Evolutionary conservation across 306 rosid genomes (phyloP).

Genomic region (Dalbergia oliveri): DNA sequence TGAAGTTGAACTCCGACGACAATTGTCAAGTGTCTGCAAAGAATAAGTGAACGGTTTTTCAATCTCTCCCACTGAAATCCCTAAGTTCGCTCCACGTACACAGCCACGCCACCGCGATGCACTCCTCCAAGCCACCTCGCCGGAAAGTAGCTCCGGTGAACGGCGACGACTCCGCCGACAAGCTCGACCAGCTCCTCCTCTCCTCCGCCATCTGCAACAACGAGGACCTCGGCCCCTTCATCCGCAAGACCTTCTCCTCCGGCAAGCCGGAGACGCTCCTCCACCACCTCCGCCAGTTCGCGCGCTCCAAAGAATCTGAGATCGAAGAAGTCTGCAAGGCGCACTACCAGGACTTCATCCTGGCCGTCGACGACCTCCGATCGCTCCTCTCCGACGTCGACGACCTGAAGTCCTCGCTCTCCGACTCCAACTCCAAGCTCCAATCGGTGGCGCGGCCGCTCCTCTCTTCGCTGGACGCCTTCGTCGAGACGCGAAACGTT

Average conservation of each 20-base stretch:
- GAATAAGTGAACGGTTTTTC: slow-evolving; percentile 18
- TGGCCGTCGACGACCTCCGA: slow-evolving; percentile 98
- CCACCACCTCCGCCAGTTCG: slow-evolving; percentile 91
- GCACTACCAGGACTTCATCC: slow-evolving; percentile 98
- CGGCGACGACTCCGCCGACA: slow-evolving; percentile 81
- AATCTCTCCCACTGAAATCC: slow-evolving; percentile 47
- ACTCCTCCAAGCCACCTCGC: slow-evolving; percentile 66
- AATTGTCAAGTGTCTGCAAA: slow-evolving; percentile 44
- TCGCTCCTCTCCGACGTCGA: slow-evolving; percentile 97
- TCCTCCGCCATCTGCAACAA: slow-evolving; percentile 93
- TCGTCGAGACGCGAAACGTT: slow-evolving; percentile 83
- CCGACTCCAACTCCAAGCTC: slow-evolving; percentile 87
- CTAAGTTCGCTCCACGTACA: slow-evolving; percentile 56
- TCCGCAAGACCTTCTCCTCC: slow-evolving; percentile 81
- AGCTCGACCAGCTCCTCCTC: slow-evolving; percentile 83
- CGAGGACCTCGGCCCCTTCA: slow-evolving; percentile 92
- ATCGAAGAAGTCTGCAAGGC: slow-evolving; percentile 98
- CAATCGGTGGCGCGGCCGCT: slow-evolving; percentile 85
- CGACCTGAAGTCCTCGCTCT: slow-evolving; percentile 88
- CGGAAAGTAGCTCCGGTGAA: slow-evolving; percentile 78
- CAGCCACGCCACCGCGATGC: slow-evolving; percentile 58
- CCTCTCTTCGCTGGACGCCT: slow-evolving; percentile 84
- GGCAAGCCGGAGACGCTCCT: slow-evolving; percentile 94
- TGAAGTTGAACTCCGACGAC: slow-evolving; percentile 38
- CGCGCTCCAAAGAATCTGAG: slow-evolving; percentile 92